Conservation (phyloP, 169 alveolate species). For the Plasmodium knowlesi region DNA sequence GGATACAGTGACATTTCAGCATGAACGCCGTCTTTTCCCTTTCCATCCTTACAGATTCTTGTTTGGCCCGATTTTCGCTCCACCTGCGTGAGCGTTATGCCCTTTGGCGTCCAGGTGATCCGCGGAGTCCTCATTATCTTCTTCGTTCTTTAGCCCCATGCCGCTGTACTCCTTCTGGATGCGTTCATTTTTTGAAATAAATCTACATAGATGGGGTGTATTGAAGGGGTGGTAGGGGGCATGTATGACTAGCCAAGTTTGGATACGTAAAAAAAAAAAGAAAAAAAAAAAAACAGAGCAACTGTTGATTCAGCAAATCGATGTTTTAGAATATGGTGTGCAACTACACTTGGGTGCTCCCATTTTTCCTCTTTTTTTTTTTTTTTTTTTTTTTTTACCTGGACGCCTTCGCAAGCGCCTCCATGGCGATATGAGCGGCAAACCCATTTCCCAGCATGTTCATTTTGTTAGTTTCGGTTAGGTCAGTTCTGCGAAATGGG, state of each 20-base stretch:
- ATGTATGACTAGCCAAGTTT: not conserved
- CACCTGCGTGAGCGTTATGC: not conserved
- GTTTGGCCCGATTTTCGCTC: not conserved
- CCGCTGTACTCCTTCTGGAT: constrained; percentile 48
- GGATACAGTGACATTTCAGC: not conserved
- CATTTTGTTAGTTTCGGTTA: no score
- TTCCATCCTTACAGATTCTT: constrained; percentile 28
- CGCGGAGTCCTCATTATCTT: not conserved
- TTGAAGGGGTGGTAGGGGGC: not conserved
- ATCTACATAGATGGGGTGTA: constrained; percentile 13
- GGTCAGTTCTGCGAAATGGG: not conserved
- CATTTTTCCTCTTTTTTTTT: not conserved
- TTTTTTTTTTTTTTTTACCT: not conserved
- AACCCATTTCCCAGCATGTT: not conserved
- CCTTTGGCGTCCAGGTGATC: not conserved
- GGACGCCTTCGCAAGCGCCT: constrained; percentile 53
- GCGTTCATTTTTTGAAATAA: constrained; percentile 59
- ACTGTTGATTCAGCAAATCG: not conserved
- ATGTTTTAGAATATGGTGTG: not conserved
- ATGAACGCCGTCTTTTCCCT: not conserved
- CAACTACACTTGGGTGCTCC: not conserved
- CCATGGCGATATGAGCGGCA: constrained; percentile 26
- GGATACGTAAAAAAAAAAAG: not conserved
- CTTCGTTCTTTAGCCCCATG: constrained; percentile 7
- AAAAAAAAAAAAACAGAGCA: not conserved